A percentile compares a stretch with the other conserved stretches of the same genome.
Evolutionary conservation across 2,329 filamentous ascomycete species (phyloP).

Genomic region (Alternaria incomplexa): DNA sequence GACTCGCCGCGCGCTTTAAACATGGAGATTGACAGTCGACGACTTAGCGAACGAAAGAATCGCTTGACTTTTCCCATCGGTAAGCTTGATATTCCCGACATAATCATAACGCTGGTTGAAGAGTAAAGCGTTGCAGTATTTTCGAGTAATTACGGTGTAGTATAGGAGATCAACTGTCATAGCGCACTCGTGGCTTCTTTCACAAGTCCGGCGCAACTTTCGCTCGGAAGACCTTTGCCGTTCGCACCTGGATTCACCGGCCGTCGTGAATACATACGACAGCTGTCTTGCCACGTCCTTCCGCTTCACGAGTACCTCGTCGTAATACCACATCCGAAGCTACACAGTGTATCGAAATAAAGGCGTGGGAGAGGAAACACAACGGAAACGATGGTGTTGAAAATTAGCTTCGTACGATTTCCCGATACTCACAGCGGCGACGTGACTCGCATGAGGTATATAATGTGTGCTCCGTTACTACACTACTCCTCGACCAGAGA

Average conservation of each 20-base stretch:
- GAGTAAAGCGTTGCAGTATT: neutral
- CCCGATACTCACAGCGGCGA: neutral
- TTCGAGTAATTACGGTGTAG: neutral
- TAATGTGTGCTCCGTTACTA: neutral
- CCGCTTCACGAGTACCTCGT: neutral
- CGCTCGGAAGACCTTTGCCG: neutral
- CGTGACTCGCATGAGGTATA: neutral
- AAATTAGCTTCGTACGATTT: neutral
- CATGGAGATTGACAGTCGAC: neutral
- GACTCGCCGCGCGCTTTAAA: neutral
- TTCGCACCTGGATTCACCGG: neutral
- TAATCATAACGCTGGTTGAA: neutral
- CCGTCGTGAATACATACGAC: neutral
- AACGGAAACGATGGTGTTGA: neutral
- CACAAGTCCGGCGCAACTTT: neutral
- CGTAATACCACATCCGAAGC: neutral
- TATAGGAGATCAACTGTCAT: neutral
- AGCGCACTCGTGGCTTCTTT: neutral
- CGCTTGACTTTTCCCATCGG: slow-evolving; percentile 6
- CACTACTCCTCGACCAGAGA: neutral
- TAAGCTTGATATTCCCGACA: neutral
- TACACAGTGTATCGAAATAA: neutral
- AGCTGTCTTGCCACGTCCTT: neutral
- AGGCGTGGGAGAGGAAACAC: neutral
- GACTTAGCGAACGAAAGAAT: neutral